Conservation (phyloP, 768 basidiomycete species). For the Kwoniella pini region DNA sequence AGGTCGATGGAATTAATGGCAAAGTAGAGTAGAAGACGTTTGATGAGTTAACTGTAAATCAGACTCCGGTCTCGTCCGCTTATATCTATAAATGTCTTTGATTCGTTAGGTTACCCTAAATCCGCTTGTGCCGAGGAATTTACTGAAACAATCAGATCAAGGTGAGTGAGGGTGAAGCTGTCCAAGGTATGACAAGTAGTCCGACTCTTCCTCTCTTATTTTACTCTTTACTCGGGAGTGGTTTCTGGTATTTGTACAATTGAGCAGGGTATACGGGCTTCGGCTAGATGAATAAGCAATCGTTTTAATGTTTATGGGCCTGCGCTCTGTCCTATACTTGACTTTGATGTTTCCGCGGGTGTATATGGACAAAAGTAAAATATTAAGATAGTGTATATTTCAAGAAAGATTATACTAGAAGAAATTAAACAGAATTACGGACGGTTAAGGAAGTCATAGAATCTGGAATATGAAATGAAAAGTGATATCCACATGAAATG, state of each 20-base stretch:
- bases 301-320: neutral
- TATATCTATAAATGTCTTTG: neutral
- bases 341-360: neutral
- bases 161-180: neutral
- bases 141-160: neutral
- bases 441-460: neutral
- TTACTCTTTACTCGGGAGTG: neutral
- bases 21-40: too few relatives aligned
- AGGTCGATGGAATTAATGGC: too few relatives aligned
- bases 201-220: too few relatives aligned
- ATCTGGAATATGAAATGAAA: neutral
- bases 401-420: neutral
- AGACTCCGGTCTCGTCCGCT: neutral
- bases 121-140: neutral
- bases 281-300: neutral
- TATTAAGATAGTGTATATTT: neutral
- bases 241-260: too few relatives aligned
- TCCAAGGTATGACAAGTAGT: neutral
- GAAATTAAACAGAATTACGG: neutral
- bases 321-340: neutral
- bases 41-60: too few relatives aligned
- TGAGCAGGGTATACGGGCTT: neutral
- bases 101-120: neutral
- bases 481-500: neutral
- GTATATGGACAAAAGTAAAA: conserved; percentile 3